phyloP scores from a whole-genome alignment of 495 filamentous ascomycete species.

The Lineolata rhizophorae region DNA sequence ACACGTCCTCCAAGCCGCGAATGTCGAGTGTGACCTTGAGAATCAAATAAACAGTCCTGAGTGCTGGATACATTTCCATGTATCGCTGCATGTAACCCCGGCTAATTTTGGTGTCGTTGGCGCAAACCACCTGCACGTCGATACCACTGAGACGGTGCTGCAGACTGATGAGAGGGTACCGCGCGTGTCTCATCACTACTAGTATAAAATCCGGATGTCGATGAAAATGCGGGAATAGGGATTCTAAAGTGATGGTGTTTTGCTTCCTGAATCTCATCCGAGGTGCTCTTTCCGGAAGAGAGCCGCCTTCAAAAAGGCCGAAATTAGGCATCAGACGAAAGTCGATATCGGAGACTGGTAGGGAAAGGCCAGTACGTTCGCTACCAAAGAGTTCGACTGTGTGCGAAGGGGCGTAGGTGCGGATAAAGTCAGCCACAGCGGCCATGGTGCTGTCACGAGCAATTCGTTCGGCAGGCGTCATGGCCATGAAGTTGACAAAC shows the following conservation, averaged over 20 bases:
- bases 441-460: no score
- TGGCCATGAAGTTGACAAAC: no score
- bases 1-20: conserved; percentile 23
- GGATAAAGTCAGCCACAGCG: no score
- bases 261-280: no score
- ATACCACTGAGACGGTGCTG: conserved; percentile 26
- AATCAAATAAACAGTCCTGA: conserved; percentile 26
- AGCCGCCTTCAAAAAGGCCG: not conserved
- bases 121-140: conserved; percentile 23
- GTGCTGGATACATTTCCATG: conserved; percentile 24
- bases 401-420: no score
- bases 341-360: conserved; percentile 30
- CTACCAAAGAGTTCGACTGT: conserved; percentile 27
- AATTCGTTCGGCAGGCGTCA: no score
- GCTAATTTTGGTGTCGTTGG: conserved; percentile 15
- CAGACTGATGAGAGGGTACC: conserved; percentile 14
- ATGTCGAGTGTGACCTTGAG: conserved; percentile 27
- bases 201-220: not conserved
- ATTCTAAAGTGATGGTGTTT: no score
- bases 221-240: no score
- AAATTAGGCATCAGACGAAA: conserved; percentile 16
- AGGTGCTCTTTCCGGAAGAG: conserved; percentile 1
- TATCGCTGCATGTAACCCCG: conserved; percentile 23
- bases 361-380: conserved; percentile 27
- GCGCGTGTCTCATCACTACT: not conserved